Base-by-base conservation (phyloP, 2,329 filamentous ascomycete species). In the Hirsutella thompsonii region DNA sequence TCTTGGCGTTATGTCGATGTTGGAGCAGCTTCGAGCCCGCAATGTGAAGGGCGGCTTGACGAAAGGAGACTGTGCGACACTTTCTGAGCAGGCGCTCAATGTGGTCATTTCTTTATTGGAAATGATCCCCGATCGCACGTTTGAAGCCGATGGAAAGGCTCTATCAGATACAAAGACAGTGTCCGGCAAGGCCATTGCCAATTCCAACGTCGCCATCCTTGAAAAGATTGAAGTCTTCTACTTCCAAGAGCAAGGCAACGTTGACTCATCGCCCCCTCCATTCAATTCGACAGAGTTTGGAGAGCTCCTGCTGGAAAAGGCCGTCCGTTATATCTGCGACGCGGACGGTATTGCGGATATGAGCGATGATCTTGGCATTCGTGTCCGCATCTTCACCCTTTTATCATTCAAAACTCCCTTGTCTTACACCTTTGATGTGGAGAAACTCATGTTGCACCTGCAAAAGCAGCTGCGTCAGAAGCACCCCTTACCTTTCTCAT, bases 171-270 rank as follows among this genome's bases (percentile, higher is more conserved):
- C 45, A 8, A 41, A 30, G n/a, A 37, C 42, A 20, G 40, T 44
- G 20, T 36, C 34, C 14, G 44, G 42, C 26, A 32, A 30, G 3
- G 37, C 45, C 13, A 20, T 20, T 8, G 49, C 51, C 2, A 33
- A 48, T 4, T 41, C 57, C n/a, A 59, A 58, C 21, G 42, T 58
- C n/a, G 72, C 79, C 30, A 60, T 83, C 10, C 57, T 83, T 36
- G 72, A 72, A 45, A 73, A 62, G 44, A 76, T 86, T 39, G 71
- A 68, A 49, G 61, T 64, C 9, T 88, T 87, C 52, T 88, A 88
- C 55, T 67, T 79, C 28, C 67, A 74, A 44, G 79, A 83, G 44
- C 81, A 84, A 55, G 80, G 79, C 34, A 85, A 76, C 47, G 61
- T 83, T 18, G 81, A 86, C 44, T 69, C 72, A 29, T 68, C 69